These are phyloP conservation scores for Fagus crenata DNA, from an alignment of 306 rosid species.

Conservation along the genomic window DNA sequence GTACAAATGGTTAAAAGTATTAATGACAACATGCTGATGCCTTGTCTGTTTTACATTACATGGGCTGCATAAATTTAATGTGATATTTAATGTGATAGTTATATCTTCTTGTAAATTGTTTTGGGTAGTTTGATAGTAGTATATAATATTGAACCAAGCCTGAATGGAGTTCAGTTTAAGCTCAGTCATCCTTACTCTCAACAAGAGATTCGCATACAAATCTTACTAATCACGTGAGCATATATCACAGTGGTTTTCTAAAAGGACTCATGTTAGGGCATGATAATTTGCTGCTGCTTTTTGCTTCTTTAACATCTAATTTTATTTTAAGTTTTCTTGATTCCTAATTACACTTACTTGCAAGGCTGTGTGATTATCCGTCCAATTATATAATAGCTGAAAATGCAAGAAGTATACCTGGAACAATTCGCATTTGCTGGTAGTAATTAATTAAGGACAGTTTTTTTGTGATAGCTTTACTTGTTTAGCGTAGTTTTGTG, in stretches of 20 bases:
- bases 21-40: constrained; percentile 10
- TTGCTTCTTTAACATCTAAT: constrained; percentile 11
- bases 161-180: constrained; percentile 4
- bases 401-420: not conserved
- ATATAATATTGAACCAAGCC: constrained; percentile 15
- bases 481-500: not conserved
- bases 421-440: constrained; percentile 3
- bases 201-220: not conserved
- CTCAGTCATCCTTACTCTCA: not conserved
- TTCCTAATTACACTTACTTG: not conserved
- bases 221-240: constrained; percentile 31
- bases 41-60: constrained; percentile 31
- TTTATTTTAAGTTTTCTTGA: not conserved
- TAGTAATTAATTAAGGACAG: not conserved
- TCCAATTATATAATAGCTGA: constrained; percentile 1
- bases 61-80: constrained; percentile 27
- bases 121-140: not conserved
- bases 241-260: constrained; percentile 18
- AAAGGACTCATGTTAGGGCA: constrained; percentile 16
- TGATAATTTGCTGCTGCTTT: constrained; percentile 15
- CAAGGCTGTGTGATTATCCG: not conserved
- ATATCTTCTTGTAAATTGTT: constrained; percentile 25
- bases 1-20: constrained; percentile 5
- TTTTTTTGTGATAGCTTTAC: not conserved
- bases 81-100: constrained; percentile 36